Evolutionary conservation across 306 rosid species (phyloP).

Genomic region (Glycine latifolia): DNA sequence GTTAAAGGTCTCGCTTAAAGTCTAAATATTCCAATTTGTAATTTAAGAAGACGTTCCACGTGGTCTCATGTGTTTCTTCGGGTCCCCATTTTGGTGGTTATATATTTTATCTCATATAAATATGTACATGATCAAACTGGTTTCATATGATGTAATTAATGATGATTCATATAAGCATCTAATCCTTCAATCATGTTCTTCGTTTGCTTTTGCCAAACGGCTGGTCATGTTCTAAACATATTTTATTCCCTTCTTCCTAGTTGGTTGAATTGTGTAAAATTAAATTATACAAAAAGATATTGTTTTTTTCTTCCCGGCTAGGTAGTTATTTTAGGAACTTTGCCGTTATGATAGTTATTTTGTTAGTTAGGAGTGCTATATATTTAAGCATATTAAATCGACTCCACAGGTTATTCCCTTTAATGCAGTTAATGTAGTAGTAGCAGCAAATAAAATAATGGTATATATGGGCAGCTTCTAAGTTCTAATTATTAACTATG

Average conservation of each 20-base stretch:
- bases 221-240: slow-evolving; percentile 64
- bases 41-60: slow-evolving; percentile 56
- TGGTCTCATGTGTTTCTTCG: slow-evolving; percentile 73
- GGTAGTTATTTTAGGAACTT: background rate
- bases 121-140: slow-evolving; percentile 46
- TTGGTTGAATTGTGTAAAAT: slow-evolving; percentile 35
- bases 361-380: slow-evolving; percentile 52
- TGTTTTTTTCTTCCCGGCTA: background rate
- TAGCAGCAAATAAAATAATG: slow-evolving; percentile 18
- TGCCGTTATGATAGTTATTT: slow-evolving; percentile 57
- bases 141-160: slow-evolving; percentile 49
- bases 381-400: slow-evolving; percentile 14
- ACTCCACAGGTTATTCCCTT: background rate
- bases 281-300: slow-evolving; percentile 5
- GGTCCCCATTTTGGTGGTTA: slow-evolving; percentile 21
- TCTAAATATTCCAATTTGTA: slow-evolving; percentile 49
- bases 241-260: slow-evolving; percentile 32
- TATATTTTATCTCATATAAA: background rate
- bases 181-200: slow-evolving; percentile 58
- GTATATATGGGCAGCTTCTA: background rate
- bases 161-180: slow-evolving; percentile 51
- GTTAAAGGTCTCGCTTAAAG: slow-evolving; percentile 46
- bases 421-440: slow-evolving; percentile 1
- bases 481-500: slow-evolving; percentile 9
- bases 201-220: slow-evolving; percentile 51